Evolutionary conservation across 2,329 filamentous ascomycete species (phyloP).

Genomic region (Claviceps sorghi): DNA sequence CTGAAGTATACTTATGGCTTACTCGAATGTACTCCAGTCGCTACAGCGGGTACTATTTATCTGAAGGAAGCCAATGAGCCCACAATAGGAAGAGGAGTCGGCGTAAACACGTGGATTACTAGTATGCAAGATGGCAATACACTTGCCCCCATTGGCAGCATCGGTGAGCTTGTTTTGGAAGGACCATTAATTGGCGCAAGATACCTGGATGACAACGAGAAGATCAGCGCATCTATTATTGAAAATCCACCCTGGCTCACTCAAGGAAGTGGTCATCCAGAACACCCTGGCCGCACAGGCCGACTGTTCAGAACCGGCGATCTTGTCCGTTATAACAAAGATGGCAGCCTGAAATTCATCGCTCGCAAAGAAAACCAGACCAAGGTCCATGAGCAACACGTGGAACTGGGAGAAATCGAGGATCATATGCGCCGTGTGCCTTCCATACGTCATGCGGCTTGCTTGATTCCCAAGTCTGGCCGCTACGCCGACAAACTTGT

Average conservation of each 20-base stretch:
- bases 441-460: not conserved
- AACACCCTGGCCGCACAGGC: slow-evolving; percentile 2
- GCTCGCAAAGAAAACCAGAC: slow-evolving; percentile 40
- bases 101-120: slow-evolving; percentile 11
- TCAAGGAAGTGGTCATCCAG: slow-evolving; percentile 2
- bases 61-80: slow-evolving; percentile 1
- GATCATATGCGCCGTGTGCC: slow-evolving; percentile 3
- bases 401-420: slow-evolving; percentile 25
- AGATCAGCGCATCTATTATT: slow-evolving; percentile 4
- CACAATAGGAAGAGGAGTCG: slow-evolving; percentile 5
- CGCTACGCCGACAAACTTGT: slow-evolving; percentile 4
- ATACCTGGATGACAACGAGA: slow-evolving; percentile 11
- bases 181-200: slow-evolving; percentile 12
- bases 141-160: slow-evolving; percentile 9
- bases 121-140: slow-evolving; percentile 6
- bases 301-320: slow-evolving; percentile 12
- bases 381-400: slow-evolving; percentile 39
- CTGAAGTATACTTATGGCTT: slow-evolving; percentile 1
- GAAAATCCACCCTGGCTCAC: slow-evolving; percentile 6
- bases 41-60: not conserved
- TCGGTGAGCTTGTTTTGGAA: slow-evolving; percentile 16
- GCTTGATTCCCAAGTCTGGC: slow-evolving; percentile 1
- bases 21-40: not conserved
- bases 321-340: slow-evolving; percentile 13
- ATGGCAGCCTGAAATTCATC: slow-evolving; percentile 25